Base-by-base conservation (phyloP, 345 rosid genomes). In the Salix caprea region DNA sequence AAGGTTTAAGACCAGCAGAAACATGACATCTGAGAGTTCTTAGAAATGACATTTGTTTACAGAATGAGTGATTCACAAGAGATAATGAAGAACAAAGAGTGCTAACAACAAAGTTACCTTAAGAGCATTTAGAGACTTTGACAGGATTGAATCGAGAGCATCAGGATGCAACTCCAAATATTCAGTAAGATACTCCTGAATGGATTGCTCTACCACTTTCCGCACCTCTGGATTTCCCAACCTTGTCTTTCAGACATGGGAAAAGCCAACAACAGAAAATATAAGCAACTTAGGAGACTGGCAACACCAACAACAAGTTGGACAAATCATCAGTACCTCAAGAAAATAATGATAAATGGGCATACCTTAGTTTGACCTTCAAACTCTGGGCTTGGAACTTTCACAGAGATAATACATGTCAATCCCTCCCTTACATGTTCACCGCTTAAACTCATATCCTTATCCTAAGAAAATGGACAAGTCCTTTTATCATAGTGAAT, bases 161-260 rank as follows among this genome's bases (percentile, higher is more conserved):
- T 92, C 91, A 30, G 99, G 99, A 85, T 96, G 98, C 90, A 96
- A 80, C 87, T 96, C 99, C 84, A 96, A 80, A 87, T 79, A 96
- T 82, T 94, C 99, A 1, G 97, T 90, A 75, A 96, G 93, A 83
- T 88, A 90, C 88, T 96, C 99, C 77, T 94, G 99, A 72, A 96
- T 89, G 79, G 97, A 91, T 80, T 92, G 98, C 77, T 96, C 99
- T 54, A 96, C 98, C 80, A 90, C 87, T 77, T 86, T 92, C 70
- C 98, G 92, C 77, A 96, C 98, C 84, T 96, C 99, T 37, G 99
- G 98, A 89, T 96, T 96, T 74, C 99, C 99, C 87, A 96, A 86
- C 85, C 99, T 92, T 82, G 99, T 96, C 99, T 96, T 77, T 77
- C 79, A 79, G 61, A 74, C 28, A 72, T 54, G 61, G 8, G 72